Evolutionary conservation across 2,329 filamentous ascomycete genomes (phyloP).

Genomic region (Geoglossum cookeanum): DNA sequence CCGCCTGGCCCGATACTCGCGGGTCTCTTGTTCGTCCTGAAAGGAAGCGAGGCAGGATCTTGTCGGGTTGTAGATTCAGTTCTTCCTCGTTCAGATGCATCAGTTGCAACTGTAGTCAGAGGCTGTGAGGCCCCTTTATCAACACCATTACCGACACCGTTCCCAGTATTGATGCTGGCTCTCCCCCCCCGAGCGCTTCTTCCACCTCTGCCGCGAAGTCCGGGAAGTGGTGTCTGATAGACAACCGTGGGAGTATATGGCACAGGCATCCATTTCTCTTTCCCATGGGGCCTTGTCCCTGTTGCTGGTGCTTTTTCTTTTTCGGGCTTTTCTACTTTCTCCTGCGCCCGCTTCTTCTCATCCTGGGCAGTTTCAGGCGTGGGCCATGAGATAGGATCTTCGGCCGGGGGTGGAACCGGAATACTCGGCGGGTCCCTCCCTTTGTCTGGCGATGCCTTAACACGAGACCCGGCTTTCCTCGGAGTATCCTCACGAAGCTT

Average conservation of each 20-base stretch:
- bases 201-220: constrained; percentile 32
- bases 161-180: constrained; percentile 16
- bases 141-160: constrained; percentile 17
- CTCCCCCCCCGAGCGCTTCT: constrained; percentile 36
- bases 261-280: constrained; percentile 72
- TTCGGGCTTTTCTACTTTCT: constrained; percentile 40
- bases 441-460: constrained; percentile 1
- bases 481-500: neutral
- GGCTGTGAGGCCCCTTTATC: constrained; percentile 9
- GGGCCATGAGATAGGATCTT: constrained; percentile 70
- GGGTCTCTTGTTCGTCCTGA: neutral
- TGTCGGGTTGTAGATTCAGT: constrained; percentile 1
- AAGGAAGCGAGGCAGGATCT: neutral
- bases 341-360: constrained; percentile 52
- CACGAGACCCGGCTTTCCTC: neutral
- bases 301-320: constrained; percentile 38
- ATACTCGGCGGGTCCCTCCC: constrained; percentile 17
- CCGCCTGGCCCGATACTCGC: neutral
- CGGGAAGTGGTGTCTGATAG: constrained; percentile 69
- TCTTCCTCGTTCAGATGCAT: constrained; percentile 8
- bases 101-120: constrained; percentile 7
- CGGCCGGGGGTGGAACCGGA: constrained; percentile 42
- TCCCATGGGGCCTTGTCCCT: constrained; percentile 38
- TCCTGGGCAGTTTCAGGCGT: constrained; percentile 65
- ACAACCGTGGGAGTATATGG: constrained; percentile 67